Base-by-base conservation (phyloP, 2,329 filamentous ascomycete genomes). In the Xylaria sp. region DNA sequence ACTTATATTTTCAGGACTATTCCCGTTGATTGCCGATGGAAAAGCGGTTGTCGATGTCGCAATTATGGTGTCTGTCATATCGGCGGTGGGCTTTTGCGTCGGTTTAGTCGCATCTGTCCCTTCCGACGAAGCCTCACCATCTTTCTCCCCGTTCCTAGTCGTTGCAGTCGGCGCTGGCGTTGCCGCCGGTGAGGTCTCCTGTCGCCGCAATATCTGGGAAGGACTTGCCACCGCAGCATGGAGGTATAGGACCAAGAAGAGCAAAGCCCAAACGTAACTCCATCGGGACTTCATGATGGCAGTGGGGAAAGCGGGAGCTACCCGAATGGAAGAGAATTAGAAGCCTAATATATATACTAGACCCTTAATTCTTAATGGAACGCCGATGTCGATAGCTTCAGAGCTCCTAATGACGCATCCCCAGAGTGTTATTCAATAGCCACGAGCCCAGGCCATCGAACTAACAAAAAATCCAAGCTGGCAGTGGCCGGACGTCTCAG, bases 211-310 rank as follows among this genome's bases (percentile, higher is more conserved):
- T 37, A 75, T 66, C 7, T 69, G 68, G 29, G 76, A 68, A 58
- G 67, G 72, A 41, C 76, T 73, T 10, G 77, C 77, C 21, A 70
- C 67, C 19, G 73, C 75, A 47, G 76, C 63, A 43, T 82, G 76
- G 23, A 80, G 67, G 41, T 72, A 71, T 41, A 81, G 48, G 3
- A 76, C 51, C 21, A 82, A 68, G 66, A 75, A 77, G 58, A 83
- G 66, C 44, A 81, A 64, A 35, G 74, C 73, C 74, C 74, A 77
- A 43, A 78, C 56, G 48, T 72, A 73, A 56, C 68, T 60, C 62
- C 74, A 70, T 59, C 68, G 75, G 23, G 67, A 64, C 53, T 75
- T 62, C 80, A 80, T 81, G 54, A 54, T 65, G 51, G 38, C 33
- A 41, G 8, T 33, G 6, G 21, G 21, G 13, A 35, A 58, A 41